Percentiles rank a stretch among this genome's conserved stretches.
Conservation (phyloP, 2,329 filamentous ascomycete genomes). For the Cryphonectria radicalis region DNA sequence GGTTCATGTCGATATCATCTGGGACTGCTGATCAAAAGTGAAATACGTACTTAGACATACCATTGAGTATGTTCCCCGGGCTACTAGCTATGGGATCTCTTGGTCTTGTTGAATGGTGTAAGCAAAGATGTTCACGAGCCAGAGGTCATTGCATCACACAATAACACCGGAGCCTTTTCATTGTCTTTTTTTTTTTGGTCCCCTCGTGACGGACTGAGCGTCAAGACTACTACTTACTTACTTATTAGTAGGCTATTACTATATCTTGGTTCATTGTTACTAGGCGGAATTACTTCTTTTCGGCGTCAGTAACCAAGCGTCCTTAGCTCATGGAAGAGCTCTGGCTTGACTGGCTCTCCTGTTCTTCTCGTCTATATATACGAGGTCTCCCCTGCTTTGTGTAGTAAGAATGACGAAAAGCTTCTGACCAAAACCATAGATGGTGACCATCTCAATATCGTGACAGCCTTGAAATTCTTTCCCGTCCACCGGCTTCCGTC, state of each 20-base stretch:
- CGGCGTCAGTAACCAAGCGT: not conserved
- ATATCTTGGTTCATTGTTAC: not conserved
- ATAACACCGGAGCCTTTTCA: not conserved
- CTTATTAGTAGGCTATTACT: not conserved
- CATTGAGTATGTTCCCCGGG: too few species aligned
- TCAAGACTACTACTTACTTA: not conserved
- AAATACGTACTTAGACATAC: too few species aligned
- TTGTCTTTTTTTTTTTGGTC: too few species aligned
- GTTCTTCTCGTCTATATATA: not conserved
- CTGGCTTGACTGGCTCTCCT: not conserved
- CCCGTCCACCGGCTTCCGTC: not conserved
- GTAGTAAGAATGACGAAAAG: not conserved
- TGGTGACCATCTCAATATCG: not conserved
- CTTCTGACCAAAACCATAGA: not conserved
- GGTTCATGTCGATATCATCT: too few species aligned
- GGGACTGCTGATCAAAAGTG: too few species aligned
- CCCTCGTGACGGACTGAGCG: not conserved
- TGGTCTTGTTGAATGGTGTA: too few species aligned
- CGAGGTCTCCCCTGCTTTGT: not conserved
- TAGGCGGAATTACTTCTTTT: not conserved
- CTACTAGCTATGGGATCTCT: too few species aligned
- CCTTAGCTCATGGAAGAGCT: not conserved
- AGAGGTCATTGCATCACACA: not conserved
- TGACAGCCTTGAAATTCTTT: not conserved
- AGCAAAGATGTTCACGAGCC: too few species aligned